phyloP scores from a whole-genome alignment of 352 stramenopile genomes.

The Pythium dissimile region DNA sequence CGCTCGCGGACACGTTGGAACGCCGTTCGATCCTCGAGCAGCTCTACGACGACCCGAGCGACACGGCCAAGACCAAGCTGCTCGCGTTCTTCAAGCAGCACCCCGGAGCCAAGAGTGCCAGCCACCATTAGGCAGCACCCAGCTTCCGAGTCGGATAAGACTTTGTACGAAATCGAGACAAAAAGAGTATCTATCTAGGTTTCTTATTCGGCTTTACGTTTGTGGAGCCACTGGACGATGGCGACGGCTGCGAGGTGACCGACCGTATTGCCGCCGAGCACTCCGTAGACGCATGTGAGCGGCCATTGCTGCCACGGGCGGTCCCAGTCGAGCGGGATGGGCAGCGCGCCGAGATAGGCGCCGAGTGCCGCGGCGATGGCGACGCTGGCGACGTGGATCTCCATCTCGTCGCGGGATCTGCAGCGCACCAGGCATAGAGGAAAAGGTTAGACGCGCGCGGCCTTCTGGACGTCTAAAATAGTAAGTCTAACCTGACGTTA shows the following conservation, averaged over 20 bases:
- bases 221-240: conserved; percentile 14
- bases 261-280: conserved; percentile 41
- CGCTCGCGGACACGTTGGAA: conserved; percentile 43
- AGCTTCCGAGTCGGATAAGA: no score
- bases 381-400: conserved; percentile 50
- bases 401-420: conserved; percentile 37
- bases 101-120: conserved; percentile 59
- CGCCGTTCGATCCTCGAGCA: conserved; percentile 54
- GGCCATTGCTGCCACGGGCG: conserved; percentile 89
- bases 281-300: conserved; percentile 77
- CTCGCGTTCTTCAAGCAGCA: conserved; percentile 60
- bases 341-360: conserved; percentile 67
- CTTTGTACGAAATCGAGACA: neutral
- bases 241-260: conserved; percentile 25
- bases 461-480: neutral
- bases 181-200: neutral
- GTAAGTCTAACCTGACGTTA: conserved; percentile 33
- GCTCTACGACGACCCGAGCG: conserved; percentile 71
- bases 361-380: conserved; percentile 57
- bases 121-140: neutral
- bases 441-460: no score
- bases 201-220: conserved; percentile 19
- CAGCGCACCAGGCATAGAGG: neutral
- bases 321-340: conserved; percentile 86
- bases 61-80: conserved; percentile 75